Percentiles rank a stretch among this genome's conserved stretches.
phyloP scores from a whole-genome alignment of 768 basidiomycete genomes.

The Tricholoma sp. region DNA sequence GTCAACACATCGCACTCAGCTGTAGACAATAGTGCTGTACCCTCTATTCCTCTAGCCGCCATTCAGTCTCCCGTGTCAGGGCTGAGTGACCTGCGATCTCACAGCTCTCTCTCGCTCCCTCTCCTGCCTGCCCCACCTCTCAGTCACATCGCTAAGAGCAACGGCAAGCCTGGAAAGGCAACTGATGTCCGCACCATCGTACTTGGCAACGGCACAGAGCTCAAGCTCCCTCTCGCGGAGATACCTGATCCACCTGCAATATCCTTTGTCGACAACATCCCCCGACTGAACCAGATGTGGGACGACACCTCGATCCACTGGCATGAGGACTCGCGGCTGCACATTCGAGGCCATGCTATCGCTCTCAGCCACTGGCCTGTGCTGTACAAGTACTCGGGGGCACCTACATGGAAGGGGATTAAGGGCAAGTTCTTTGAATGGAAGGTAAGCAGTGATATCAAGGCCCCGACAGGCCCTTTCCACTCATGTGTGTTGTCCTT shows the following conservation, averaged over 20 bases:
- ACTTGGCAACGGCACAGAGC: neutral
- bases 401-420: neutral
- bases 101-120: no score
- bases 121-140: neutral
- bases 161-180: neutral
- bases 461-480: no score
- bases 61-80: neutral
- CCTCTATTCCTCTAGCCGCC: neutral
- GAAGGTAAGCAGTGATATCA: no score
- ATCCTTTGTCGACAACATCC: constrained; percentile 17
- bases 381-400: constrained; percentile 6
- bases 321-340: constrained; percentile 12
- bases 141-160: neutral
- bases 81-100: neutral
- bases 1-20: neutral
- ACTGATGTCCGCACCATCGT: neutral
- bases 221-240: constrained; percentile 4
- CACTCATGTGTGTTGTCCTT: no score
- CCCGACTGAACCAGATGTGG: constrained; percentile 20
- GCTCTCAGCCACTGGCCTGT: constrained; percentile 16
- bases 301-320: constrained; percentile 18
- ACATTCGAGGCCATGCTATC: constrained; percentile 10
- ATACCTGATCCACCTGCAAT: constrained; percentile 12
- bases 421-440: neutral
- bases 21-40: neutral